phyloP scores from a whole-genome alignment of 306 rosid genomes.

The Quercus mongolica region DNA sequence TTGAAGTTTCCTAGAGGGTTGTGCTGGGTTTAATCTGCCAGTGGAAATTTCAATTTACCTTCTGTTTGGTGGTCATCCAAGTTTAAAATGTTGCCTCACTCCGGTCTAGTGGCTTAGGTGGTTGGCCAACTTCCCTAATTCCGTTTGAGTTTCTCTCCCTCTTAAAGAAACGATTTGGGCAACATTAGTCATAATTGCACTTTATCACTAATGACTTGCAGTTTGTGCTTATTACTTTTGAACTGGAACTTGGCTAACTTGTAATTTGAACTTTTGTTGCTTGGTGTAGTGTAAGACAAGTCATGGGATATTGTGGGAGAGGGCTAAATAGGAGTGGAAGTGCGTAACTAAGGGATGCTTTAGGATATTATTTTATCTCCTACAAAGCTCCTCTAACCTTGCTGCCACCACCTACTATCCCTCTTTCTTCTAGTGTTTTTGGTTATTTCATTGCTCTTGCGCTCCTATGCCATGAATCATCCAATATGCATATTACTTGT shows the following conservation, averaged over 20 bases:
- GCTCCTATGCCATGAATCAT: not conserved
- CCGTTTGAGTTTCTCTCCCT: too few relatives aligned
- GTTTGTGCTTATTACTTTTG: too few relatives aligned
- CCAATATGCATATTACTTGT: not conserved
- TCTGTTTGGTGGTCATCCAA: not conserved
- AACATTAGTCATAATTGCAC: too few relatives aligned
- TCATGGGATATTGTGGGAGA: not conserved
- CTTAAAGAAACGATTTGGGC: too few relatives aligned
- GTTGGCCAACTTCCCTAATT: not conserved
- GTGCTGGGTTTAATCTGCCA: too few relatives aligned
- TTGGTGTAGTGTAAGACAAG: not conserved
- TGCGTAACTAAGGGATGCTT: not conserved
- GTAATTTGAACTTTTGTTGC: not conserved
- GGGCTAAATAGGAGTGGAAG: not conserved
- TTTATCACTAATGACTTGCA: too few relatives aligned
- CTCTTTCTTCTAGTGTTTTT: not conserved
- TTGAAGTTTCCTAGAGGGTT: too few relatives aligned
- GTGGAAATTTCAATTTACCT: not conserved
- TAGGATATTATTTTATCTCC: not conserved
- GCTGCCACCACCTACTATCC: not conserved
- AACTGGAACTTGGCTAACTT: not conserved
- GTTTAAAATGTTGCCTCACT: not conserved
- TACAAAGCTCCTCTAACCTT: too few relatives aligned
- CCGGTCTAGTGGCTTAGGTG: not conserved
- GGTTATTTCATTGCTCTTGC: not conserved